Conservation (phyloP, 371 early-diverging fungal species). For the Mortierella sp. region DNA sequence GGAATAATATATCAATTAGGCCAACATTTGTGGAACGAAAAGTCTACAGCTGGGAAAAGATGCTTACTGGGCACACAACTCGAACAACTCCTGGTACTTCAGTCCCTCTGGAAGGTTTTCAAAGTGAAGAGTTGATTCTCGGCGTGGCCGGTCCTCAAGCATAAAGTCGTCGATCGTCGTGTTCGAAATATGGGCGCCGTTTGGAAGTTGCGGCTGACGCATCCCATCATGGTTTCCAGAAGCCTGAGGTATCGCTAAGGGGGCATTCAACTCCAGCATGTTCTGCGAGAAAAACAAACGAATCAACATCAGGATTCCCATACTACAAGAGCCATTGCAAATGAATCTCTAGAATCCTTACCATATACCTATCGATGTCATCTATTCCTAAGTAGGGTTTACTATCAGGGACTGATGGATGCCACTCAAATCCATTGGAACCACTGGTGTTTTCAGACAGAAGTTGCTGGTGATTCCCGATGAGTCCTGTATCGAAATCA, state of each 20-base stretch:
- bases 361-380: conserved; percentile 47
- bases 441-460: conserved; percentile 9
- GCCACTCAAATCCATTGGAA: conserved; percentile 7
- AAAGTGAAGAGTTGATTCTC: conserved; percentile 31
- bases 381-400: conserved; percentile 24
- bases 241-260: conserved; percentile 14
- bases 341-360: conserved; percentile 10
- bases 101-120: conserved; percentile 30
- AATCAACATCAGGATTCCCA: not conserved
- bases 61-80: conserved; percentile 43
- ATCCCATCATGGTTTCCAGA: conserved; percentile 19
- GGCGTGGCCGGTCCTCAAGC: conserved; percentile 34
- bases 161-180: conserved; percentile 40
- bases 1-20: not conserved
- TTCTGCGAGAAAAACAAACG: conserved; percentile 11
- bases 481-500: conserved; percentile 40
- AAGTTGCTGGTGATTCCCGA: conserved; percentile 29
- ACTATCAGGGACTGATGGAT: conserved; percentile 16
- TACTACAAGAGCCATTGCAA: not conserved
- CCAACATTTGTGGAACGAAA: not conserved
- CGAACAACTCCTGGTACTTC: conserved; percentile 35
- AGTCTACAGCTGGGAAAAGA: no score
- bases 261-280: conserved; percentile 24
- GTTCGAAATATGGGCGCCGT: conserved; percentile 30
- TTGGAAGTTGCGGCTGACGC: conserved; percentile 1